These are phyloP conservation scores for Cytospora leucostoma DNA, from an alignment of 2,329 filamentous ascomycete species.

Conservation along the genomic window DNA sequence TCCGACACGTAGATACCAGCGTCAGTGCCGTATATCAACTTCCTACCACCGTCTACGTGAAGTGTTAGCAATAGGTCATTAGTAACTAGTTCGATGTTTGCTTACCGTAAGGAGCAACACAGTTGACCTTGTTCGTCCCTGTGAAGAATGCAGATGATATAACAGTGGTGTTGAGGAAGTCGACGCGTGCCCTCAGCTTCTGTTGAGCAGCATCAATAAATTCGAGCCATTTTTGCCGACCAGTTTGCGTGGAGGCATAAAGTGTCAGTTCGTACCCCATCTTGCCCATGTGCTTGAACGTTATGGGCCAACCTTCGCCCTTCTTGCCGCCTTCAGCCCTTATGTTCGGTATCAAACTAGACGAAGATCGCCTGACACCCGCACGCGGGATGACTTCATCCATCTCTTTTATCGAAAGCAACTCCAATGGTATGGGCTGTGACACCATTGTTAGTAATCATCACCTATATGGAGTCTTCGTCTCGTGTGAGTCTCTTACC, in stretches of 20 bases:
- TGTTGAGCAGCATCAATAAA: slow-evolving; percentile 90
- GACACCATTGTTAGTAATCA: slow-evolving; percentile 29
- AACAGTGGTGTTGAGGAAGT: slow-evolving; percentile 79
- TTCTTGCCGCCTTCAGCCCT: slow-evolving; percentile 59
- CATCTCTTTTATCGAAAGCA: slow-evolving; percentile 94
- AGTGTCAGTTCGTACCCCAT: slow-evolving; percentile 91
- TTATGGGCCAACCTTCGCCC: slow-evolving; percentile 85
- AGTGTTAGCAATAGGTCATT: slow-evolving; percentile 27
- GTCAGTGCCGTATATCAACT: slow-evolving; percentile 92
- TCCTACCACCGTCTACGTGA: slow-evolving; percentile 82
- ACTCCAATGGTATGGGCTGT: slow-evolving; percentile 87
- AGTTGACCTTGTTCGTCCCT: slow-evolving; percentile 82
- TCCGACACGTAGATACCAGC: slow-evolving; percentile 91
- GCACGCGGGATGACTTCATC: slow-evolving; percentile 85
- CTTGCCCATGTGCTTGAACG: slow-evolving; percentile 93
- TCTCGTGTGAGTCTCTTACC: slow-evolving; percentile 44
- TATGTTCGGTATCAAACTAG: slow-evolving; percentile 70
- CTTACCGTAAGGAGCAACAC: slow-evolving; percentile 86
- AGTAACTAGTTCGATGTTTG: slow-evolving; percentile 23
- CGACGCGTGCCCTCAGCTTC: slow-evolving; percentile 80
- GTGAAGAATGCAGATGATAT: slow-evolving; percentile 63
- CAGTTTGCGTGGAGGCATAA: slow-evolving; percentile 81
- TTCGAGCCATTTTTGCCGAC: slow-evolving; percentile 95
- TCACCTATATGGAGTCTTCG: not conserved
- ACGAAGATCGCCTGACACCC: slow-evolving; percentile 84